These are phyloP conservation scores for Escallonia herrerae DNA, from an alignment of 129 eudicot genomes.

Conservation along the genomic window DNA sequence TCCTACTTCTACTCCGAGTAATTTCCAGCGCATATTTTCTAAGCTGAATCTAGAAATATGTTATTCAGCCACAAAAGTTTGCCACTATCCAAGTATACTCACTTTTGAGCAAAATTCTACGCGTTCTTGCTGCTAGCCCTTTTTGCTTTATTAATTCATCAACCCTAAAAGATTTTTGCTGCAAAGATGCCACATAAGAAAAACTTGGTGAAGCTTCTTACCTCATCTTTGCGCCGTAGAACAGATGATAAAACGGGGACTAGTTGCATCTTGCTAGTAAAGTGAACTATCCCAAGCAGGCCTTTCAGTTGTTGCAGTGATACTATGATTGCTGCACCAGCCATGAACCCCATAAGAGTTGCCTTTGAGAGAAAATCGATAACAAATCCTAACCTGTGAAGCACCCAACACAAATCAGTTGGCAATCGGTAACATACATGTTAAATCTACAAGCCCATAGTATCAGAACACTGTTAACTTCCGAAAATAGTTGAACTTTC, in stretches of 20 bases:
- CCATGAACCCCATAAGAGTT: constrained; percentile 96
- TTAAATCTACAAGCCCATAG: too few species aligned
- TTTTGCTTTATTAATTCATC: too few species aligned
- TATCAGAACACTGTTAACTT: too few species aligned
- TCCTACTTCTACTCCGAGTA: too few species aligned
- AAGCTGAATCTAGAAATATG: too few species aligned
- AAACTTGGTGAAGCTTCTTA: constrained; percentile 1
- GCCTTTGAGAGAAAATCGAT: constrained; percentile 97
- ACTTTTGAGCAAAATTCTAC: too few species aligned
- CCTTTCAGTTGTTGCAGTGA: constrained; percentile 96
- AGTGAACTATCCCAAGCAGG: constrained; percentile 86
- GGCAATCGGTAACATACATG: too few species aligned
- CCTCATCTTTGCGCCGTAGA: constrained; percentile 67
- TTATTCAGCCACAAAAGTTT: background rate
- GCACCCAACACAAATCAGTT: background rate
- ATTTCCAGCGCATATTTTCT: too few species aligned
- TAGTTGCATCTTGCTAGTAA: constrained; percentile 87
- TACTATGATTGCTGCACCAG: constrained; percentile 94
- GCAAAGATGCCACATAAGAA: background rate
- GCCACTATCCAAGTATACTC: background rate
- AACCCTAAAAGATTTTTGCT: background rate
- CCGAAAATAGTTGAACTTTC: too few species aligned
- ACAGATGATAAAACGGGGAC: constrained; percentile 75
- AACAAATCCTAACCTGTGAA: constrained; percentile 83
- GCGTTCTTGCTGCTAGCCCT: too few species aligned